Conservation (phyloP, 73 alveolate species). For the Effrenium voratum region DNA sequence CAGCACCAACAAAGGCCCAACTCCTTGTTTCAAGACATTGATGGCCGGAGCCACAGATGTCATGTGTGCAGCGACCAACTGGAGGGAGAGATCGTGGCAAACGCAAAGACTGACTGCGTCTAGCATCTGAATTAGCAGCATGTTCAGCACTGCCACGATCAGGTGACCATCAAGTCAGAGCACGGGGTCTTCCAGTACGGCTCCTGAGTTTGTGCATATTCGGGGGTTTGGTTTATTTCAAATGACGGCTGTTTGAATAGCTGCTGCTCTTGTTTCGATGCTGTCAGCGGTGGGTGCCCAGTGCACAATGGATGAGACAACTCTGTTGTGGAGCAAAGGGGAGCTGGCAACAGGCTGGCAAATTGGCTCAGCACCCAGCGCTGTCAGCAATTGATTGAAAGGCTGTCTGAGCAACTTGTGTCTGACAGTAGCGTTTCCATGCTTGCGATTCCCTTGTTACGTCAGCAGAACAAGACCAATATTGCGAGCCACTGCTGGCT, state of each 20-base stretch:
- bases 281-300: conserved; percentile 36
- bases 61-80: not conserved
- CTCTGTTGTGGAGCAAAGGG: not conserved
- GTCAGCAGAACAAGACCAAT: too few relatives aligned
- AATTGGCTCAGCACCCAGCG: not conserved
- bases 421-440: too few relatives aligned
- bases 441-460: too few relatives aligned
- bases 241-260: conserved; percentile 70
- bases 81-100: not conserved
- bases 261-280: conserved; percentile 78
- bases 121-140: not conserved
- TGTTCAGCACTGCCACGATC: not conserved
- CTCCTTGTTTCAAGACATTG: not conserved
- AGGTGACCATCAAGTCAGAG: conserved; percentile 89
- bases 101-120: not conserved
- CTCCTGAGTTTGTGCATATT: not conserved
- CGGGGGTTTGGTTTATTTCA: not conserved
- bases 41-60: not conserved
- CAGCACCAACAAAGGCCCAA: not conserved
- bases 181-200: conserved; percentile 75
- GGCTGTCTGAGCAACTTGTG: too few relatives aligned
- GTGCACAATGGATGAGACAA: not conserved
- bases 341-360: not conserved
- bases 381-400: not conserved
- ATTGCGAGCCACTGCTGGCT: too few relatives aligned